These are phyloP conservation scores for Scytalidium lignicola DNA, from an alignment of 2,329 filamentous ascomycete genomes.

Conservation along the genomic window DNA sequence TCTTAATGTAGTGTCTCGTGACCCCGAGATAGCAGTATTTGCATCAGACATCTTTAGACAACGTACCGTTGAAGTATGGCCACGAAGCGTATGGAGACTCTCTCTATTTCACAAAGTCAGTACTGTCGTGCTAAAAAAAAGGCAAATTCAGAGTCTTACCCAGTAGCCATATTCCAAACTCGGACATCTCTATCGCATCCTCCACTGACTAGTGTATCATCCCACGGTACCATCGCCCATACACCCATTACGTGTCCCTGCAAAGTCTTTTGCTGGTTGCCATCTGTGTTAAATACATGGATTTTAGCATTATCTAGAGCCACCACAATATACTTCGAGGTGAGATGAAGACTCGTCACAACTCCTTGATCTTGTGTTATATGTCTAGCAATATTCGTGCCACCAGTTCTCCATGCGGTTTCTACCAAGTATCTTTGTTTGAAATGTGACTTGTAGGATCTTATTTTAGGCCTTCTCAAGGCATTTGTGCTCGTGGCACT, in stretches of 20 bases:
- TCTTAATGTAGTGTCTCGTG: slow-evolving; percentile 86
- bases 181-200: slow-evolving; percentile 95
- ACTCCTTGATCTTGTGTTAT: slow-evolving; percentile 97
- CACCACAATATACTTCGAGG: slow-evolving; percentile 93
- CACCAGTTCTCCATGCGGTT: slow-evolving; percentile 91
- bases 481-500: slow-evolving; percentile 35
- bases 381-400: slow-evolving; percentile 74
- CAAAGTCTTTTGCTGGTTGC: slow-evolving; percentile 80
- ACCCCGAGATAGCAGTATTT: slow-evolving; percentile 93
- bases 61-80: slow-evolving; percentile 93
- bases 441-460: slow-evolving; percentile 93
- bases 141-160: too few relatives aligned
- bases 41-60: slow-evolving; percentile 97
- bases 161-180: slow-evolving; percentile 93
- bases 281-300: slow-evolving; percentile 92
- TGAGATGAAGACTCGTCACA: slow-evolving; percentile 91
- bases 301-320: slow-evolving; percentile 98
- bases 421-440: slow-evolving; percentile 97
- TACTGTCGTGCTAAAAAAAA: slow-evolving; percentile 1
- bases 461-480: slow-evolving; percentile 55
- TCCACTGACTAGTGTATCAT: slow-evolving; percentile 88
- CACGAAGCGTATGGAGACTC: slow-evolving; percentile 77
- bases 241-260: slow-evolving; percentile 98
- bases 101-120: slow-evolving; percentile 44
- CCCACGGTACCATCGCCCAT: slow-evolving; percentile 99